Evolutionary conservation across 2,329 filamentous ascomycete genomes (phyloP), one percentile per base, ranked within the genome.

Genomic region (Ophiocordyceps robertsii): DNA sequence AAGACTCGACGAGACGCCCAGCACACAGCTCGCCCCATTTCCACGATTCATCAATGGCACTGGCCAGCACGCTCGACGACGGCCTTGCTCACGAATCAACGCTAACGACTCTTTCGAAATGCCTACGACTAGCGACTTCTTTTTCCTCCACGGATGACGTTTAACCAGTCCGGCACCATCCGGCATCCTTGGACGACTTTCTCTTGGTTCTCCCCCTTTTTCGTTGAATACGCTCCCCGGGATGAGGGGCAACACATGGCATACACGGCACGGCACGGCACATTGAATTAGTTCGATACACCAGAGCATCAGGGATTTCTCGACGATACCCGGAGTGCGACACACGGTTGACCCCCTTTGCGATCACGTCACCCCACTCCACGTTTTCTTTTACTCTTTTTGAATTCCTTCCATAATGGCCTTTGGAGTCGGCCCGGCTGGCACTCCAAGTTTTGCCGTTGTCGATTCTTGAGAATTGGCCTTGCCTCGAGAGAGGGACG

Each of bases 261-360:
- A 55, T 54, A 16, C n/a, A 36, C 33, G 33, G n/a, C 53, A 53
- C 53, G 53, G 52, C 54, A 54, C 54, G 53, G 54, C 54, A 56
- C 56, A 53, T 43, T 53, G 38, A 42, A 46, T 27, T 48, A 56
- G 45, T 49, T 54, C 51, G 50, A 58, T 59, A 61, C 53, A 58
- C 52, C 53, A 56, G 43, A 56, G 56, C 58, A 60, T 59, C 46
- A 55, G 55, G 57, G 54, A 46, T 39, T 47, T 37, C 17, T 39
- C 50, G 49, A 58, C 57, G 61, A 64, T 64, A 64, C 61, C 61
- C 61, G 59, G 61, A 63, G 59, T 60, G 59, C 60, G 56, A 57
- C 51, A 51, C 40, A 53, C 53, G 55, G 53, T 49, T 55, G 51
- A 52, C 53, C 51, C 52, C 50, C 24, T 53, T 27, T 46, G 49